A percentile compares a stretch with the other conserved stretches of the same genome.
These are phyloP conservation scores for Actinomortierella wolfii DNA, from an alignment of 371 early-diverging fungal genomes.

Conservation along the genomic window DNA sequence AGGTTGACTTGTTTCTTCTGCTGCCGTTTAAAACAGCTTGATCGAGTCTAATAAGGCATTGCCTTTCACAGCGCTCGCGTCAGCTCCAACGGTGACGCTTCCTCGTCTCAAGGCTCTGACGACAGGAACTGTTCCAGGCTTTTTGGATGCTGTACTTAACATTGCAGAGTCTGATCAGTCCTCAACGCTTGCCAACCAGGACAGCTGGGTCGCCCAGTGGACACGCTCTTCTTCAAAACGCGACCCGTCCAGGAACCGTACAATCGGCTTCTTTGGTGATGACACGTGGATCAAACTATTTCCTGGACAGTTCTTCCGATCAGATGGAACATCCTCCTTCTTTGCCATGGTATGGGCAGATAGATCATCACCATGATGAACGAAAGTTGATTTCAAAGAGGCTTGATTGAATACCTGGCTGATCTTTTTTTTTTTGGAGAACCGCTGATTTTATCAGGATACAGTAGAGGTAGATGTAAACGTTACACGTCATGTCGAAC, in stretches of 20 bases:
- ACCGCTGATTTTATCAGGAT: too few relatives aligned
- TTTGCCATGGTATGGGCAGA: conserved; percentile 72
- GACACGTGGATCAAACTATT: conserved; percentile 94
- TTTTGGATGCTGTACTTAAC: conserved; percentile 79
- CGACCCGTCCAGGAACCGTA: conserved; percentile 13
- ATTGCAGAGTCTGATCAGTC: conserved; percentile 85
- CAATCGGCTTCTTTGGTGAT: conserved; percentile 91
- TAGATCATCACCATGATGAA: too few relatives aligned
- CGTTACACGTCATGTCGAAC: conserved; percentile 78
- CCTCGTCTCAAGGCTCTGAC: conserved; percentile 94
- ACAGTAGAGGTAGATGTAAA: conserved; percentile 80
- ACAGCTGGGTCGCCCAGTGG: conserved; percentile 78
- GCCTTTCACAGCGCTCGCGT: conserved; percentile 74
- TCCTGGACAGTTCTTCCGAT: conserved; percentile 64
- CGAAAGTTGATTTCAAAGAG: too few relatives aligned
- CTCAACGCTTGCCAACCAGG: conserved; percentile 67
- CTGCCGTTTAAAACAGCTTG: conserved; percentile 35
- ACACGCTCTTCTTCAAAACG: conserved; percentile 52
- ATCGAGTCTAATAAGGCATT: conserved; percentile 55
- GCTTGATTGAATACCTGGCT: too few relatives aligned
- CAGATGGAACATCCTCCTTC: conserved; percentile 83
- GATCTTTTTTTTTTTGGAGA: too few relatives aligned
- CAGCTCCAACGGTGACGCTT: conserved; percentile 94
- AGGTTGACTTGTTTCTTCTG: neutral
- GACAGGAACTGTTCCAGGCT: conserved; percentile 78